Evolutionary conservation across 2,329 filamentous ascomycete species (phyloP).

Genomic region (Pseudogymnoascus destructans): DNA sequence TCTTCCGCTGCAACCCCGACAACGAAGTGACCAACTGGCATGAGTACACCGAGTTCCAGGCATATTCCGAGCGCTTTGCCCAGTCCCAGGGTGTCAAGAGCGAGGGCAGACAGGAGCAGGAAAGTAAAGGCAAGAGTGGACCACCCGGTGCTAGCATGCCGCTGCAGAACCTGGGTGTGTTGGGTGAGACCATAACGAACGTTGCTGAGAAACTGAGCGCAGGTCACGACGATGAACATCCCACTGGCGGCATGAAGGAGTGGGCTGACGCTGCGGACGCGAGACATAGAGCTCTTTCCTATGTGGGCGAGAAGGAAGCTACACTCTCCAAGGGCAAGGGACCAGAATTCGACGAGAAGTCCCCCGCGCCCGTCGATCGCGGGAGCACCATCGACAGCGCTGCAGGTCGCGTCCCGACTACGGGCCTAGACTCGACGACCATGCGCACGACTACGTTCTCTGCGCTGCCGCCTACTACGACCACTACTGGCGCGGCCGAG

Average conservation of each 20-base stretch:
- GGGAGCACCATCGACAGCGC: not conserved
- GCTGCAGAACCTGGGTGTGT: constrained; percentile 10
- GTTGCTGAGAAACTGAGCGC: constrained; percentile 19
- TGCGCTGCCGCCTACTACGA: constrained; percentile 7
- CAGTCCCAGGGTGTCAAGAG: constrained; percentile 28
- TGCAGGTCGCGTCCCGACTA: not conserved
- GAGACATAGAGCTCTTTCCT: constrained; percentile 12
- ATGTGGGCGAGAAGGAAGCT: not conserved
- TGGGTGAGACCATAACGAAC: constrained; percentile 16
- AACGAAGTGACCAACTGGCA: constrained; percentile 88
- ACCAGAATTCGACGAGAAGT: not conserved
- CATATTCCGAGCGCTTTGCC: constrained; percentile 65
- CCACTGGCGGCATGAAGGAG: constrained; percentile 20
- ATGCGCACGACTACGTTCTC: constrained; percentile 46
- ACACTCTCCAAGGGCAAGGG: not conserved
- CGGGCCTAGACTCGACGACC: constrained; percentile 27
- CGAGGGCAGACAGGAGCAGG: constrained; percentile 23
- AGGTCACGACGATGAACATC: constrained; percentile 14
- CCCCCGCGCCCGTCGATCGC: not conserved
- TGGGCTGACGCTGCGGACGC: constrained; percentile 20
- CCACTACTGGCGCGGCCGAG: not conserved
- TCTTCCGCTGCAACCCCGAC: constrained; percentile 95
- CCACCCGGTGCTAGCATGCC: constrained; percentile 20
- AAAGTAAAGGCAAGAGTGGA: constrained; percentile 22
- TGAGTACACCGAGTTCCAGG: constrained; percentile 49